These are phyloP conservation scores for Rhynchosporium graminicola DNA, from an alignment of 2,329 filamentous ascomycete genomes.

Conservation along the genomic window DNA sequence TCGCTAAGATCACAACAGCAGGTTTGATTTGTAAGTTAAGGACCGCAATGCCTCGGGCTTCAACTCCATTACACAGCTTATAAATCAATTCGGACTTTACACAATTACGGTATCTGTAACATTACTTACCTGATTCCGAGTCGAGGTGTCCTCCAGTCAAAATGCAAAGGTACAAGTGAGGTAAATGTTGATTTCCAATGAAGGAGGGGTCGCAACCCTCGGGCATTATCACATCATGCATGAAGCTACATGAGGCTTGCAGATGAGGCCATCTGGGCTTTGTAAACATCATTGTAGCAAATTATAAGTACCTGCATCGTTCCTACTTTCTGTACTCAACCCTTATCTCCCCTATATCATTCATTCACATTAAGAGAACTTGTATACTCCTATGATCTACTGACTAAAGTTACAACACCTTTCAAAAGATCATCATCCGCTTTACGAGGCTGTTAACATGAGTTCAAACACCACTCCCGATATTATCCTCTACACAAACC, in stretches of 20 bases:
- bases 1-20: too few species aligned
- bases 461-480: slow-evolving; percentile 25
- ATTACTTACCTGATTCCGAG: background rate
- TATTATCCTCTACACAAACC: slow-evolving; percentile 71
- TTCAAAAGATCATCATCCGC: background rate
- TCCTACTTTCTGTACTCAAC: background rate
- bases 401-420: too few species aligned
- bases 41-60: background rate
- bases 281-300: background rate
- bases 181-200: slow-evolving; percentile 15
- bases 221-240: slow-evolving; percentile 9
- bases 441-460: slow-evolving; percentile 25
- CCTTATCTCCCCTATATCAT: too few species aligned
- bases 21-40: background rate
- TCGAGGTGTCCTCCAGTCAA: background rate
- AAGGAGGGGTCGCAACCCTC: slow-evolving; percentile 2
- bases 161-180: background rate
- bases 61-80: background rate
- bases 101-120: background rate
- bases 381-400: background rate
- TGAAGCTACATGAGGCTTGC: background rate
- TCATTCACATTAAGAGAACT: background rate
- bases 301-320: background rate
- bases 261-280: background rate
- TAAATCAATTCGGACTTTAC: slow-evolving; percentile 9